Base-by-base conservation (phyloP, 495 filamentous ascomycete genomes). In the Pyrenula aspistea region DNA sequence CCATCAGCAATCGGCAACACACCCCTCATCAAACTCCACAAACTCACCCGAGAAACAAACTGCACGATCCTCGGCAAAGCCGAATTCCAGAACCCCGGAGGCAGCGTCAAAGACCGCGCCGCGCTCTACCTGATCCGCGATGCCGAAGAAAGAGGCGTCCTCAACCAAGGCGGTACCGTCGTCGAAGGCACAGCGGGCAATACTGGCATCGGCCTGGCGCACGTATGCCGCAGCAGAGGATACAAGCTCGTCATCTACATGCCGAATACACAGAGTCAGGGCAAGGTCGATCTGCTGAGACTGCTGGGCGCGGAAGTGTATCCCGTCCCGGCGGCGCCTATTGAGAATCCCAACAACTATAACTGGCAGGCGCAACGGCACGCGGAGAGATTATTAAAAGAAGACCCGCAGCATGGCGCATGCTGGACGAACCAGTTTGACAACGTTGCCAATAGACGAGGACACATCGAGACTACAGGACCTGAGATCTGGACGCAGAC, bases 401-500 rank as follows among this genome's bases (percentile, higher is more conserved):
- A 52, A 20, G 50, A 52, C 20, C 31, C 31, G 31, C 19, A 52
- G 22, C 4, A 10, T 8, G 50, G 50, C 50, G 91, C 93, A 4
- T 91, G 96, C 1, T 98, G 93, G 93, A 98, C 93, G 24, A 93
- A 98, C 72, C 93, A 98, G 69, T 98, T 98, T 74, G 93, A 98
- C 66, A 98, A 98, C 73, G 81, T 75, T 25, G 93, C 94, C 55
- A 98, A 98, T 70, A 82, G 94, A 24, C 83, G 86, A 67, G 92
- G 92, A 23, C 93, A 98, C 65, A 84, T 98, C 63, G 93, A 96
- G 73, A 97, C 92, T 0, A 98, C 93, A 1, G 93, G 93, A 0
- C 93, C 93, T 1, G 93, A 98, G 69, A 91, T 98, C 66, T 98
- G 93, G 93, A 68, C 82, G n/a, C 93, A 98, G 76, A 96, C 92